Evolutionary conservation across 2,329 filamentous ascomycete genomes (phyloP), one percentile per base, ranked within the genome.

Genomic region (Aspergillus sp.): DNA sequence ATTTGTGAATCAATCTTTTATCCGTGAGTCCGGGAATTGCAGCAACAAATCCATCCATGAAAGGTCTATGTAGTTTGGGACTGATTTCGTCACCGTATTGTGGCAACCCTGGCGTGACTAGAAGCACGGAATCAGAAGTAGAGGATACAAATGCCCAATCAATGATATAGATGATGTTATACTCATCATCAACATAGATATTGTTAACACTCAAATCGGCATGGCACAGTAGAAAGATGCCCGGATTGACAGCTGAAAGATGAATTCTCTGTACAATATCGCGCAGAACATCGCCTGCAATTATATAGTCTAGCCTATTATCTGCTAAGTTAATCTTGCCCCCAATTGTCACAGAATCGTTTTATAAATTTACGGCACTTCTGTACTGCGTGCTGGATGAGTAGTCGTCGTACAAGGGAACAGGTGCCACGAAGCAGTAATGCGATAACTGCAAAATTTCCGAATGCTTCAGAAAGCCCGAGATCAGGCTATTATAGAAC

Each of bases 171-270:
- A 68, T 74, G 46, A 76, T 69, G 22, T 74, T 72, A 57, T 61
- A 73, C 29, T 74, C 58, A 18, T 71, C 55, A 51, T 75, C 70
- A 26, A 76, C 67, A 46, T 68, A 74, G 45, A 75, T 72, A 56
- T 81, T 80, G 57, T 75, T 75, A 51, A 69, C 65, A 49, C 78
- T 76, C 20, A 79, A 59, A 60, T 80, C 77, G 22, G 74, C 59
- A 42, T 73, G 68, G 18, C 59, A 65, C 4, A 72, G 55, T 4
- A 65, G 59, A 51, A 69, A 65, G 2, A 54, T 56, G 36, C 26
- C 52, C 4, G 31, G 18, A 24, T 55, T 49, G 16, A 54, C 6
- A 18, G 39, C 11, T 42, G 52, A 29, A 6, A 60, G 54, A 39
- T 55, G 22, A 39, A 60, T 47, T 31, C 22, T 54, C 10, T n/a